phyloP scores from a whole-genome alignment of 83 land plant species.

The Diphasiastrum complanatum region DNA sequence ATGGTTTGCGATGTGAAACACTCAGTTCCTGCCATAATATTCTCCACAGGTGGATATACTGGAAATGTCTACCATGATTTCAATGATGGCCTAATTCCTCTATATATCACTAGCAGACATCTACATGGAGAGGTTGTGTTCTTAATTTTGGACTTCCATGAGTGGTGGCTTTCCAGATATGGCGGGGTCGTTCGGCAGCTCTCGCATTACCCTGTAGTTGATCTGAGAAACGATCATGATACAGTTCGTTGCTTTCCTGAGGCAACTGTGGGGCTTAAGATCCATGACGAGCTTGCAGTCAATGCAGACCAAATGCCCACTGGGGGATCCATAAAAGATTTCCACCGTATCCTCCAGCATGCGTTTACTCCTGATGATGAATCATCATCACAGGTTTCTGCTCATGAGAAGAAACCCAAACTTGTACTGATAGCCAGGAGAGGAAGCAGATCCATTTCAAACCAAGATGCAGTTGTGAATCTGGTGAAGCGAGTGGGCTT shows the following conservation, averaged over 20 bases:
- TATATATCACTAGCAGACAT: conserved; percentile 57
- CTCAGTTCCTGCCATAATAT: conserved; percentile 60
- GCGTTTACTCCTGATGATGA: conserved; percentile 24
- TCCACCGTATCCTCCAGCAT: conserved; percentile 18
- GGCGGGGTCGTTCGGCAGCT: conserved; percentile 44
- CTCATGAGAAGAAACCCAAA: too few relatives aligned
- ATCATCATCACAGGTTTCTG: too few relatives aligned
- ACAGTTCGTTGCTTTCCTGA: conserved; percentile 70
- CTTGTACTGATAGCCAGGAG: conserved; percentile 54
- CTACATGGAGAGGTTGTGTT: conserved; percentile 64
- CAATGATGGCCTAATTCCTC: conserved; percentile 75
- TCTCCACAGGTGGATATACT: conserved; percentile 89
- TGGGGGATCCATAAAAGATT: conserved; percentile 23
- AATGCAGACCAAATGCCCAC: conserved; percentile 45
- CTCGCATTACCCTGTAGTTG: conserved; percentile 49
- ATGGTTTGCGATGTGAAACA: conserved; percentile 54
- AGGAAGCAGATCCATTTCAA: conserved; percentile 53
- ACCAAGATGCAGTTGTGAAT: conserved; percentile 40
- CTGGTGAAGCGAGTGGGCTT: conserved; percentile 48
- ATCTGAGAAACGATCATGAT: conserved; percentile 37
- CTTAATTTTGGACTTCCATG: conserved; percentile 62
- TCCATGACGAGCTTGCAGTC: conserved; percentile 73
- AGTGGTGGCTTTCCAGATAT: conserved; percentile 86
- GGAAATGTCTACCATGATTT: conserved; percentile 86
- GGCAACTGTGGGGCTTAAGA: conserved; percentile 60